phyloP scores from a whole-genome alignment of 2,329 filamentous ascomycete genomes.

The Ceratocystis eucalypticola region DNA sequence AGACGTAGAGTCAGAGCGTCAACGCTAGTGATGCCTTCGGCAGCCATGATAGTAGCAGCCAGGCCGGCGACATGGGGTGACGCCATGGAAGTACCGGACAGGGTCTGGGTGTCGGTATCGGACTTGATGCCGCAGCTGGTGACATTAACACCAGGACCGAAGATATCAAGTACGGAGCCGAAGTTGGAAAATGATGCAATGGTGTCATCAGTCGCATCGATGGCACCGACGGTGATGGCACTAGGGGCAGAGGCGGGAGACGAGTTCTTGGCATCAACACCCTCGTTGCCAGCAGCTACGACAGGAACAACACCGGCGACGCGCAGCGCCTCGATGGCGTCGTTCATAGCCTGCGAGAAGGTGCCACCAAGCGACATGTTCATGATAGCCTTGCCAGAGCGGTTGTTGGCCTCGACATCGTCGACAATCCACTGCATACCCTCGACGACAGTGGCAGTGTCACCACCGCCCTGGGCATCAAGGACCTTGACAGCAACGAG shows the following conservation, averaged over 20 bases:
- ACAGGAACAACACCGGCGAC: constrained; percentile 41
- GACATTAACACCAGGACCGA: constrained; percentile 42
- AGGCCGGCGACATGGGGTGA: constrained; percentile 55
- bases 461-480: constrained; percentile 30
- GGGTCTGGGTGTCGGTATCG: constrained; percentile 31
- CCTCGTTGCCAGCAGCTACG: constrained; percentile 48
- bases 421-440: constrained; percentile 44
- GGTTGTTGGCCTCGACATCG: constrained; percentile 31
- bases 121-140: constrained; percentile 39
- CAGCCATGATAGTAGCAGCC: constrained; percentile 51
- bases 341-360: constrained; percentile 38
- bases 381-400: constrained; percentile 43
- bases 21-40: constrained; percentile 37
- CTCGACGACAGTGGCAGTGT: constrained; percentile 35
- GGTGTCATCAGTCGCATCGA: constrained; percentile 37
- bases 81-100: constrained; percentile 51
- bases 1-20: constrained; percentile 35
- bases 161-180: constrained; percentile 39
- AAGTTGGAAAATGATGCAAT: constrained; percentile 47
- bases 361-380: constrained; percentile 49
- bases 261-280: constrained; percentile 36
- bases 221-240: constrained; percentile 47
- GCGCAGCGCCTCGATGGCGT: constrained; percentile 38
- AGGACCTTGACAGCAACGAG: constrained; percentile 49
- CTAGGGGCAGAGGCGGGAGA: constrained; percentile 43